Evolutionary conservation across 176 grass and related monocot genomes (phyloP), one percentile per base, ranked within the genome.

Genomic region (Urochloa ruziziensis): DNA sequence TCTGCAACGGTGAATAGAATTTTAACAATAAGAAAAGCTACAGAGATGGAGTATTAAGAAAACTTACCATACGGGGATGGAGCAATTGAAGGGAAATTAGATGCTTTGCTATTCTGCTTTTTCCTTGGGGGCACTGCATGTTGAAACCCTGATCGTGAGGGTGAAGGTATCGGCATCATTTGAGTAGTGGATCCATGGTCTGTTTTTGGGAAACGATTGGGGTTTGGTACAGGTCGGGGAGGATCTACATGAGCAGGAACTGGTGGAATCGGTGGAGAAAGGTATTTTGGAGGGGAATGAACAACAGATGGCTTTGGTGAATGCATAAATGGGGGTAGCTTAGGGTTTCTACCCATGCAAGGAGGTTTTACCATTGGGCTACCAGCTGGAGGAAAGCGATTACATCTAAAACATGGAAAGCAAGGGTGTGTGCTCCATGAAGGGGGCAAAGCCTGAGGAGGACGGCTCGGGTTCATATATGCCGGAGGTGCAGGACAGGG

Each of bases 21-120:
- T 74, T 2, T 14, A 85, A 82, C 5, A 32, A 16, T 33, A 39
- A 21, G 70, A 39, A 61, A 21, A 19, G 3, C 1, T 59, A 46
- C 0, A 66, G 15, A 79, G 35, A 83, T 25, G 33, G 85, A 69
- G 24, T 58, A 73, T 70, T 67, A 37, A 77, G 54, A 74, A 48
- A 82, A 88, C 87, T 92, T 83, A 94, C 93, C 67, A 70, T 75
- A 80, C 10, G 83, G 78, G 36, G 85, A 88, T 35, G 83, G 83
- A 30, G 89, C 89, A 12, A 84, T 56, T 21, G 81, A 64, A 76
- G 86, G 80, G 32, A 35, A 49, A 30, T 67, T 82, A 10, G 58
- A 48, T 73, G 62, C 56, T 29, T 24, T 80, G 17, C 62, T 77
- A 35, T 77, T 64, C 83, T 5, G 24, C 15, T 82, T 90, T 64